Base-by-base conservation (phyloP, 352 stramenopile species). In the Phytopythium kandeliae region DNA sequence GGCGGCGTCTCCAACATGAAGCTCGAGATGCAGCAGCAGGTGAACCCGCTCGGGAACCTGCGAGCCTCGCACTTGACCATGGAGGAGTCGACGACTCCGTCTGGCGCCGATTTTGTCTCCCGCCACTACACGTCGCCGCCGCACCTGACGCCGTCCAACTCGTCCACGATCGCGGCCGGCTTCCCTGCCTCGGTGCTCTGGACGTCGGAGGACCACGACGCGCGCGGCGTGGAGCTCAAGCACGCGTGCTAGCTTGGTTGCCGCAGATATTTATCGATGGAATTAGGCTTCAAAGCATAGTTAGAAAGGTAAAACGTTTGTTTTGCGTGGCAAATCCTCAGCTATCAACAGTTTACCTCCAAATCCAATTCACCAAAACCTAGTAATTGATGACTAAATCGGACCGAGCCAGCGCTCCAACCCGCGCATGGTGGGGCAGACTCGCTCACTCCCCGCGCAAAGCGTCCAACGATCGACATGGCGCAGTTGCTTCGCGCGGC, bases 121-220 rank as follows among this genome's bases (percentile, higher is more conserved):
- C 54, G 61, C 41, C 60, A 57, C 33, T 72, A 78, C 42, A 66
- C 69, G 34, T 65, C 66, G 19, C 71, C 69, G 7, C 67, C 69
- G 10, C 61, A 72, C 25, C 61, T 78, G 24, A 79, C 71, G 17
- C 67, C 71, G 10, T 63, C 71, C 31, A 86, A 69, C 45, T 67
- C 61, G 21, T 69, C 64, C 2, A 48, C 58, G 0, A 58, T 48
- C 16, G 58, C 60, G n/a, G 53, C 69, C 4, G 51, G 59, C n/a
- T 86, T 86, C 44, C 71, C 71, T 0, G 68, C 65, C 9, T 86
- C 71, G 1, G 57, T 84, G 34, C 49, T 86, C 15, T 83, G 69
- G 71, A 57, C 59, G 13, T 62, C 59, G 13, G 67, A 81, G 13
- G 60, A 77, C 25, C 54, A 71, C 17, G 60, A 59, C 37, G 25